Evolutionary conservation across 2,329 filamentous ascomycete genomes (phyloP).

Genomic region (Talaromyces piceae): DNA sequence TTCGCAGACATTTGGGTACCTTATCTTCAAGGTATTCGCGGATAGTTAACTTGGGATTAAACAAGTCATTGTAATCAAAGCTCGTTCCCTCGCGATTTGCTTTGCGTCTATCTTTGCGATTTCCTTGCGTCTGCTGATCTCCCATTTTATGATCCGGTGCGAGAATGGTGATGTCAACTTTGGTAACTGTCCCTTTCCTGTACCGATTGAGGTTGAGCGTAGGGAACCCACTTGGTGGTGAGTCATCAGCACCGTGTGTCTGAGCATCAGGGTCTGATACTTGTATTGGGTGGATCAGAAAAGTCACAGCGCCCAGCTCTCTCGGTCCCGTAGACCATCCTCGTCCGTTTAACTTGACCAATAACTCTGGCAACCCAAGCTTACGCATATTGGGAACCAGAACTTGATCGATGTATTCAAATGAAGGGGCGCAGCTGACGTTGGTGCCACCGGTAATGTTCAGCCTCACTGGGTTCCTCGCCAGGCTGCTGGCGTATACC

Average conservation of each 20-base stretch:
- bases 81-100: neutral
- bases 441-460: conserved; percentile 53
- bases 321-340: conserved; percentile 47
- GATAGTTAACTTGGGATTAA: conserved; percentile 10
- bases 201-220: conserved; percentile 24
- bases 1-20: conserved; percentile 14
- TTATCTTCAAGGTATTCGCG: conserved; percentile 21
- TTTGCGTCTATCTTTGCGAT: neutral
- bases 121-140: conserved; percentile 3
- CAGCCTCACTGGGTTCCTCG: conserved; percentile 25
- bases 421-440: conserved; percentile 47
- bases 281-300: conserved; percentile 40
- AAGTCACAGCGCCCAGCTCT: conserved; percentile 43
- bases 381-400: conserved; percentile 46
- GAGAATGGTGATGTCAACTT: conserved; percentile 33
- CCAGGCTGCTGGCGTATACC: conserved; percentile 34
- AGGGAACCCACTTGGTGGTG: conserved; percentile 19
- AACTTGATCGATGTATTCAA: conserved; percentile 51
- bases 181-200: conserved; percentile 24
- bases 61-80: neutral
- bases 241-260: neutral
- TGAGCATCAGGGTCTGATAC: neutral
- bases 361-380: conserved; percentile 45
- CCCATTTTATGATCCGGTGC: conserved; percentile 23
- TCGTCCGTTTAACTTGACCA: conserved; percentile 36